Evolutionary conservation across 2,329 filamentous ascomycete species (phyloP), one percentile per base, ranked within the genome.

Genomic region (Monilinia aucupariae): DNA sequence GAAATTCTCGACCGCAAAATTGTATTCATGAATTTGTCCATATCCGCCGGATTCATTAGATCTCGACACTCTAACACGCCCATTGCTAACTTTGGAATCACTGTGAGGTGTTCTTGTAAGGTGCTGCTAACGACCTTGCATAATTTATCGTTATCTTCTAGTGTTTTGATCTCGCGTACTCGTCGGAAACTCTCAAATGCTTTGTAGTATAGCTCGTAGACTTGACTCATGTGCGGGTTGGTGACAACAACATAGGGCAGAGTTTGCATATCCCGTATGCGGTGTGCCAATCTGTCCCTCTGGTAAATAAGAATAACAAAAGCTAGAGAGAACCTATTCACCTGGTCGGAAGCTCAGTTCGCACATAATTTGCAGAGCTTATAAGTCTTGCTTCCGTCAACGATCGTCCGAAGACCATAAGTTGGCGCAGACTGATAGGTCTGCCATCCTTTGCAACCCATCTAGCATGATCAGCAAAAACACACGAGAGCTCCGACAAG

Each of bases 331-430:
- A 39, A 2, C 17, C 43, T 20, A 49, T 77, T 65, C 75, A 89
- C 87, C 90, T 84, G 8, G 90, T 94, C 8, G 93, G 93, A 59
- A 99, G 84, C 78, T 99, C 94, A 6, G 92, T 92, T 64, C 94
- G 89, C 59, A 97, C 92, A 80, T 99, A 99, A 77, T 99, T 99
- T 66, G 94, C 94, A 50, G 92, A 97, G 77, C 90, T 92, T 69
- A 99, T 85, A 66, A 99, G 82, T 64, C 96, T 88, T 59, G 86
- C 82, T 77, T 97, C 92, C 54, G 92, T 97, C 74, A 99, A 79
- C 27, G 92, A 96, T 54, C 94, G 88, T 37, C 94, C 94, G 76
- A 97, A 99, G 72, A 97, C 96, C 78, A 96, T 97, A 71, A 99
- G 84, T 77, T 97, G 94, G 64, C 94, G 89, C 71, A 99, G 79